Evolutionary conservation across 345 rosid species (phyloP).

Genomic region (Brassica carinata): DNA sequence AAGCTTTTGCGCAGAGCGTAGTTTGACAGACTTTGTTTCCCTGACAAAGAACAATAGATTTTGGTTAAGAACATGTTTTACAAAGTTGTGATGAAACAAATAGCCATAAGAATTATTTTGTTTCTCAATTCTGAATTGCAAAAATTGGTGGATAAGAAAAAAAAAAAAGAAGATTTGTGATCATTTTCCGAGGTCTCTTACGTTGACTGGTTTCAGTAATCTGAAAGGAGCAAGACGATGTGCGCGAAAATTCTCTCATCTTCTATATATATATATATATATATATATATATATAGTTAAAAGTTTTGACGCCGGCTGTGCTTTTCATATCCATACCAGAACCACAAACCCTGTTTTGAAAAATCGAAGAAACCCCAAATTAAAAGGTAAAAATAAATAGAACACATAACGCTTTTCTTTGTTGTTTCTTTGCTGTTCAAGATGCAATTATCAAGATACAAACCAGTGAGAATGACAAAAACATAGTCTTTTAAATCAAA

Average conservation of each 20-base stretch:
- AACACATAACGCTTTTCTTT: background rate
- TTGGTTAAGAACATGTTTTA: background rate
- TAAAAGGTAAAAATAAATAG: background rate
- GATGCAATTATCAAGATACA: background rate
- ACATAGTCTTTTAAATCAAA: background rate
- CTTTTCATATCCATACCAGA: conserved; percentile 84
- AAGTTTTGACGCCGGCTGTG: no score
- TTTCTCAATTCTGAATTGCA: no score
- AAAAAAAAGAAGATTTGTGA: no score
- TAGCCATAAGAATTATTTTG: background rate
- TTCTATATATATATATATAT: no score
- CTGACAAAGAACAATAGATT: background rate
- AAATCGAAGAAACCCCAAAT: no score
- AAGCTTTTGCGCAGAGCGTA: background rate
- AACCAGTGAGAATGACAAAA: background rate
- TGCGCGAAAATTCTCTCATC: no score
- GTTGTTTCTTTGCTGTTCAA: background rate
- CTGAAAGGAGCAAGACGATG: no score
- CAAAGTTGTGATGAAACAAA: background rate
- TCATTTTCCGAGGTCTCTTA: no score
- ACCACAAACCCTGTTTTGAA: conserved; percentile 67
- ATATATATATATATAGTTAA: no score
- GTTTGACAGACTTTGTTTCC: background rate
- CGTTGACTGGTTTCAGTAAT: no score
- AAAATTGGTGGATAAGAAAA: no score